phyloP scores from a whole-genome alignment of 805 yeast genomes.

The Starmerella lactis-condensi region DNA sequence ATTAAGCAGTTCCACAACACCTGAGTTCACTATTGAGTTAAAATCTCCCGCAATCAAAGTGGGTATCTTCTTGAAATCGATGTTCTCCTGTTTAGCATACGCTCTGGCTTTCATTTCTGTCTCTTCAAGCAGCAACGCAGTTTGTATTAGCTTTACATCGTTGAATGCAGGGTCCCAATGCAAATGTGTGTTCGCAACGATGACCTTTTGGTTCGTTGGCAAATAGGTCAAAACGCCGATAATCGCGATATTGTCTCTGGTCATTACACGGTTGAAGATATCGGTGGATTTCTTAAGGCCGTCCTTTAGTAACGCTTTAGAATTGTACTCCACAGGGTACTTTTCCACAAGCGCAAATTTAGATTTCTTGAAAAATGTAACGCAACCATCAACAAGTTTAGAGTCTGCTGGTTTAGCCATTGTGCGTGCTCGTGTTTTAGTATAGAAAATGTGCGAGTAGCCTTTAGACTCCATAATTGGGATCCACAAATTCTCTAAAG shows the following conservation, averaged over 20 bases:
- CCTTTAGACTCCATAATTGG: constrained; percentile 57
- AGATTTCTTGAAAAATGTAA: constrained; percentile 59
- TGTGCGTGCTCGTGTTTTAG: constrained; percentile 81
- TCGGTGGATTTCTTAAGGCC: constrained; percentile 86
- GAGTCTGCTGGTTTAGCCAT: constrained; percentile 56
- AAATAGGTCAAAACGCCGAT: constrained; percentile 56
- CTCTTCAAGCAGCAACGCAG: constrained; percentile 78
- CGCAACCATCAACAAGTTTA: constrained; percentile 93
- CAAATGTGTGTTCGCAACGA: constrained; percentile 78
- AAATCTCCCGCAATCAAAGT: constrained; percentile 85
- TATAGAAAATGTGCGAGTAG: constrained; percentile 64
- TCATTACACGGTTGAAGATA: constrained; percentile 86
- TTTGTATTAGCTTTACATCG: constrained; percentile 92
- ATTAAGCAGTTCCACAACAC: constrained; percentile 78
- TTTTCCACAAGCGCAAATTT: constrained; percentile 56
- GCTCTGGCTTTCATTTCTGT: constrained; percentile 46
- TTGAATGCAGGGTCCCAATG: constrained; percentile 97
- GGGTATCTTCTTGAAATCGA: constrained; percentile 41
- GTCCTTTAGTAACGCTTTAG: constrained; percentile 29
- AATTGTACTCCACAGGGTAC: constrained; percentile 61
- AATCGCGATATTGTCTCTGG: constrained; percentile 82
- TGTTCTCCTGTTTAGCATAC: constrained; percentile 25
- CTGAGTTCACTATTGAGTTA: constrained; percentile 71
- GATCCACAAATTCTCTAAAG: constrained; percentile 72
- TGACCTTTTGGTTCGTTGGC: constrained; percentile 49